A percentile compares a stretch with the other conserved stretches of the same genome.
Evolutionary conservation across 2,329 filamentous ascomycete genomes (phyloP).

Genomic region (Cladorrhinum sp.): DNA sequence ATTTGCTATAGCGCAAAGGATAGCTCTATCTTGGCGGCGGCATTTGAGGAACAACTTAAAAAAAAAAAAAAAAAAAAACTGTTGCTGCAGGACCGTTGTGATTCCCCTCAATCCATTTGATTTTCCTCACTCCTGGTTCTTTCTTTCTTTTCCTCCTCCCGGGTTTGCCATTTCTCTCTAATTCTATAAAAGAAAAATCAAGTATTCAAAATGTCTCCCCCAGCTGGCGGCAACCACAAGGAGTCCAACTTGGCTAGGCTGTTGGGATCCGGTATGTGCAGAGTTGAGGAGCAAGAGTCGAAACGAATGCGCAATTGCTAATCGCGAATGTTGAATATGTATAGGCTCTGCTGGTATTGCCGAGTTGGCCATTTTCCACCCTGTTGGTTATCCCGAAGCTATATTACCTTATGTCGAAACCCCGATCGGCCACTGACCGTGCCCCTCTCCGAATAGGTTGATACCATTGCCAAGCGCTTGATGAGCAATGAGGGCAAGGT

Average conservation of each 20-base stretch:
- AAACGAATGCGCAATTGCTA: neutral
- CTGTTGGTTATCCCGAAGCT: slow-evolving; percentile 51
- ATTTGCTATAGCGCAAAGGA: neutral
- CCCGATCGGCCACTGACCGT: slow-evolving; percentile 26
- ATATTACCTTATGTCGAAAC: neutral
- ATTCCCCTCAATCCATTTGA: neutral
- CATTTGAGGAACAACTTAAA: neutral
- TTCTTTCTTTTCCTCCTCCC: neutral
- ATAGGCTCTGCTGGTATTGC: slow-evolving; percentile 88
- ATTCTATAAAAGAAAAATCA: neutral
- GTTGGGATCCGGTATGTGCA: slow-evolving; percentile 75
- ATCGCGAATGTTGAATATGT: slow-evolving; percentile 14
- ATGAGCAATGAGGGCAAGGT: slow-evolving; percentile 95
- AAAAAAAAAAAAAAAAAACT: neutral
- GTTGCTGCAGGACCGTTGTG: neutral
- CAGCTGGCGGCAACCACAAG: slow-evolving; percentile 55
- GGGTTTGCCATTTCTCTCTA: neutral
- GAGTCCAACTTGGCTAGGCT: slow-evolving; percentile 88
- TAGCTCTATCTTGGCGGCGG: neutral
- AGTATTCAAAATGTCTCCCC: slow-evolving; percentile 54
- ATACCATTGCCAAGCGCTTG: slow-evolving; percentile 96
- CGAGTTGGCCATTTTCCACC: slow-evolving; percentile 89
- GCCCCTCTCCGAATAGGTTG: slow-evolving; percentile 59
- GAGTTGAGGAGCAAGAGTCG: neutral
- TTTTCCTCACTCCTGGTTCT: neutral